Evolutionary conservation across 2,329 filamentous ascomycete species (phyloP).

Genomic region (Zymoseptoria passerinii): DNA sequence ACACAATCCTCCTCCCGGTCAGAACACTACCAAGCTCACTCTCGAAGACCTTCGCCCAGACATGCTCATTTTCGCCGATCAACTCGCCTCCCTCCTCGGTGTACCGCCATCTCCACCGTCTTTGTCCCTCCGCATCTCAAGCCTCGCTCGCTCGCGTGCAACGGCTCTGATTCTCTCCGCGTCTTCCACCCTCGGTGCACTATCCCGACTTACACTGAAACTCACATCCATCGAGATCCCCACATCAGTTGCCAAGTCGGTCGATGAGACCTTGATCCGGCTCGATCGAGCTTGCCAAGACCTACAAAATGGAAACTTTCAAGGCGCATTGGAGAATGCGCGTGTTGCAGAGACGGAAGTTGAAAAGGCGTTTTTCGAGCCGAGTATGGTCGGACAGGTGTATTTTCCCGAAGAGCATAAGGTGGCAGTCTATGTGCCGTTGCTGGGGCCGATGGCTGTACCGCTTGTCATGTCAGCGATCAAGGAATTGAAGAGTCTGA

Average conservation of each 20-base stretch:
- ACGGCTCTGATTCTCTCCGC: conserved; percentile 80
- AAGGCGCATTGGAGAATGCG: conserved; percentile 66
- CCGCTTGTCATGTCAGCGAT: conserved; percentile 75
- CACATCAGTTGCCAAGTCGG: conserved; percentile 73
- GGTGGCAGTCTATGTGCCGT: conserved; percentile 85
- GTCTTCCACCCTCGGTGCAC: conserved; percentile 85
- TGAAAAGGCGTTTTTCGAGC: conserved; percentile 94
- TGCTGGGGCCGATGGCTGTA: conserved; percentile 84
- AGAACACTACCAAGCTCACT: conserved; percentile 43
- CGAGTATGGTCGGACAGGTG: conserved; percentile 96
- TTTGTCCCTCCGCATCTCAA: conserved; percentile 74
- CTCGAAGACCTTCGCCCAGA: conserved; percentile 64
- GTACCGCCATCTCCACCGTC: conserved; percentile 70
- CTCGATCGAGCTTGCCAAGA: conserved; percentile 68
- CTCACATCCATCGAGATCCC: conserved; percentile 89
- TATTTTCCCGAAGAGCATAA: conserved; percentile 99
- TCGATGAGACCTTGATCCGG: conserved; percentile 69
- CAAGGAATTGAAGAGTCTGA: conserved; percentile 57
- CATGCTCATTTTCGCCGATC: conserved; percentile 82
- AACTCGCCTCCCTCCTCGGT: conserved; percentile 80
- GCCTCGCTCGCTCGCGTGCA: conserved; percentile 74
- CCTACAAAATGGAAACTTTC: conserved; percentile 53
- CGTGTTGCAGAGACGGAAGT: conserved; percentile 79
- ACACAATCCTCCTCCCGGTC: conserved; percentile 48
- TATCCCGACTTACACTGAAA: conserved; percentile 75